Conservation (phyloP, 306 rosid genomes). For the Acmispon strigosus region DNA sequence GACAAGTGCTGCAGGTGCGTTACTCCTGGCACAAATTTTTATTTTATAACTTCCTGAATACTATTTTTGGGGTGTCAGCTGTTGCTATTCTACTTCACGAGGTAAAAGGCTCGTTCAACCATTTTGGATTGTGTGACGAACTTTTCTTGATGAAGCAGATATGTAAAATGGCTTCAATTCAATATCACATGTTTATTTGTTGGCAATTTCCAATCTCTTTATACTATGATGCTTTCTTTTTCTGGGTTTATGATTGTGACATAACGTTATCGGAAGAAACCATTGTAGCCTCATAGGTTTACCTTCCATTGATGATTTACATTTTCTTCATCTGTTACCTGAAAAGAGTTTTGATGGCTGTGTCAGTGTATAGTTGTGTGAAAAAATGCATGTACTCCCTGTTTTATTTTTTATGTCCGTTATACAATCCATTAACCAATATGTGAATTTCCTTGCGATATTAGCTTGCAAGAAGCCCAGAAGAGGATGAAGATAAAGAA, state of each 20-base stretch:
- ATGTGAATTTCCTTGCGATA: slow-evolving; percentile 20
- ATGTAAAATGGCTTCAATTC: slow-evolving; percentile 7
- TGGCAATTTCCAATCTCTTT: not conserved
- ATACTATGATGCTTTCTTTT: not conserved
- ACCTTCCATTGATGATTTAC: not conserved
- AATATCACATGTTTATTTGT: not conserved
- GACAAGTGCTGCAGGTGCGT: slow-evolving; percentile 99
- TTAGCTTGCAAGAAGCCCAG: slow-evolving; percentile 99
- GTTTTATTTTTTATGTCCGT: slow-evolving; percentile 3
- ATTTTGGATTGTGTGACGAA: not conserved
- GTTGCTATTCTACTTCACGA: not conserved
- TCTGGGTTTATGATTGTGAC: not conserved
- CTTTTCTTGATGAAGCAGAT: not conserved
- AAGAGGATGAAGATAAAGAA: slow-evolving; percentile 99
- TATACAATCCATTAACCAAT: slow-evolving; percentile 1
- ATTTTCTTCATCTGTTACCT: not conserved
- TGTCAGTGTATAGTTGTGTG: not conserved
- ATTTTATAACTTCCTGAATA: not conserved
- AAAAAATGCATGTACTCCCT: not conserved
- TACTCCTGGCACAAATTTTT: not conserved
- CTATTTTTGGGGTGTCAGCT: slow-evolving; percentile 1
- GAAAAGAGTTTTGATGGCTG: not conserved
- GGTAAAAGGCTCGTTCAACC: not conserved
- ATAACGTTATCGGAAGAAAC: not conserved
- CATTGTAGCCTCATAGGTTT: not conserved